Conservation (phyloP, 2,329 filamentous ascomycete genomes). For the Keithomyces neogunnii region DNA sequence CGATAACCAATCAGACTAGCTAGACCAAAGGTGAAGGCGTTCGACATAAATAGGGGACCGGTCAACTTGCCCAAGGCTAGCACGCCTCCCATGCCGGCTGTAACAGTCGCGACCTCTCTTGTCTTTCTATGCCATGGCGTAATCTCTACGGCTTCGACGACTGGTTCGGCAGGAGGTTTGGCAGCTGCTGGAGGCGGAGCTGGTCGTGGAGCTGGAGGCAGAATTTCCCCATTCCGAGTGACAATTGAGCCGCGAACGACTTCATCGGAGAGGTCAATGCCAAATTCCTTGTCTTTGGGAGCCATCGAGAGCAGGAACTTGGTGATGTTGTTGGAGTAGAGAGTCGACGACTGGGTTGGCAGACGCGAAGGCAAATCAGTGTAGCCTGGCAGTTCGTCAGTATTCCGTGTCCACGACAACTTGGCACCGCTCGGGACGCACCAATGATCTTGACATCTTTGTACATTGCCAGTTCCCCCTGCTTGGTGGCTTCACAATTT, state of each 20-base stretch:
- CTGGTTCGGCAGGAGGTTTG: constrained; percentile 37
- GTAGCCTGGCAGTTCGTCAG: constrained; percentile 44
- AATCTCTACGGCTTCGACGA: constrained; percentile 49
- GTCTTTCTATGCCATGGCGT: constrained; percentile 77
- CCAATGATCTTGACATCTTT: constrained; percentile 80
- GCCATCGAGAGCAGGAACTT: constrained; percentile 79
- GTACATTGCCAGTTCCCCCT: constrained; percentile 61
- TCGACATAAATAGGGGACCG: constrained; percentile 78
- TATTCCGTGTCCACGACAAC: neutral
- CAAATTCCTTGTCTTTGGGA: constrained; percentile 69
- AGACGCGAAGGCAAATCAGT: constrained; percentile 81
- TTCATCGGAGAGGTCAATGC: constrained; percentile 73
- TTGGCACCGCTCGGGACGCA: constrained; percentile 25
- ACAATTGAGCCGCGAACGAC: constrained; percentile 82
- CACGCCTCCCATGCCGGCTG: constrained; percentile 67
- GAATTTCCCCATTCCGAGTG: constrained; percentile 65
- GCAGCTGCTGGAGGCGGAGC: constrained; percentile 44
- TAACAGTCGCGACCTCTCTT: constrained; percentile 66
- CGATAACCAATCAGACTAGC: constrained; percentile 82
- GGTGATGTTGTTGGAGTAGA: constrained; percentile 91
- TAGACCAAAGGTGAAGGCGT: constrained; percentile 76
- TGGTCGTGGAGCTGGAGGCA: constrained; percentile 68
- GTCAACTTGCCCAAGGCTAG: constrained; percentile 74
- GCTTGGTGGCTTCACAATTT: constrained; percentile 75
- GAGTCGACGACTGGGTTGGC: constrained; percentile 78